These are phyloP conservation scores for Melampsora abietis-canadensis DNA, from an alignment of 1,284 basidiomycete genomes.

Conservation along the genomic window DNA sequence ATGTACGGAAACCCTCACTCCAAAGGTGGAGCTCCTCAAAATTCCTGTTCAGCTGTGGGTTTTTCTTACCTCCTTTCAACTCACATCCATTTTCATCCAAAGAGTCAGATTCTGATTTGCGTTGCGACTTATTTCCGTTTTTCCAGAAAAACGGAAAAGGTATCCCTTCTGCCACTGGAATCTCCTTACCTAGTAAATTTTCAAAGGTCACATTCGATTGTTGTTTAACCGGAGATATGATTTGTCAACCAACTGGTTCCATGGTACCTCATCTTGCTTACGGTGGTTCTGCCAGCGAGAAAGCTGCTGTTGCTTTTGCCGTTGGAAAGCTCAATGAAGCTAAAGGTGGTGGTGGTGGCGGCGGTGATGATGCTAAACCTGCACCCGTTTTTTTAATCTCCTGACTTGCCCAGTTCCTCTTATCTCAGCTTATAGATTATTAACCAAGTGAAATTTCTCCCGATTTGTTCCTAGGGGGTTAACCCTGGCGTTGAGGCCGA, in stretches of 20 bases:
- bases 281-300: slow-evolving; percentile 21
- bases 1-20: slow-evolving; percentile 39
- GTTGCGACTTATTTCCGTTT: too few species aligned
- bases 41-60: slow-evolving; percentile 22
- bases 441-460: too few species aligned
- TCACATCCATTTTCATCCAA: too few species aligned
- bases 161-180: background rate
- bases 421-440: too few species aligned
- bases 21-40: slow-evolving; percentile 7
- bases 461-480: too few species aligned
- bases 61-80: too few species aligned
- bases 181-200: background rate
- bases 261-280: slow-evolving; percentile 10
- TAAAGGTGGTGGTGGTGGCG: too few species aligned
- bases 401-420: too few species aligned
- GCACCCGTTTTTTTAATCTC: too few species aligned
- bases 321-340: background rate
- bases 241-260: background rate
- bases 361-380: too few species aligned
- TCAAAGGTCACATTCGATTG: slow-evolving; percentile 3
- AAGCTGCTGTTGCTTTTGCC: slow-evolving; percentile 1
- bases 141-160: background rate
- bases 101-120: too few species aligned
- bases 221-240: slow-evolving; percentile 6
- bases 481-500: too few species aligned